Conservation (phyloP, 257 asterid genomes). For the Solanum pinnatisectum region DNA sequence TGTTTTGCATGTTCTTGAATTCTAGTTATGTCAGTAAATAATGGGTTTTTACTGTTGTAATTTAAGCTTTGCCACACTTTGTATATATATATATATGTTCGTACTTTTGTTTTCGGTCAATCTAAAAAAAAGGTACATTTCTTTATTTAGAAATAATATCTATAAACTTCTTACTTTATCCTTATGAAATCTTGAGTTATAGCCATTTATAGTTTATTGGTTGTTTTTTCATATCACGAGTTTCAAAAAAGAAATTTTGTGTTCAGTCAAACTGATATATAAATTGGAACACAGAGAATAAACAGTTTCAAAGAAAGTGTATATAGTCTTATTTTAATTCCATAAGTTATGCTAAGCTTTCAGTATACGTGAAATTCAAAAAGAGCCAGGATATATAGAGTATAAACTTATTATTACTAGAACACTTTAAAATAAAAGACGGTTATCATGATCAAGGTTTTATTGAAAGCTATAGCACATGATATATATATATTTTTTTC, state of each 20-base stretch:
- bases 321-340: neutral
- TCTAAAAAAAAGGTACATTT: neutral
- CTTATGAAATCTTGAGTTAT: neutral
- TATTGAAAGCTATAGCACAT: neutral
- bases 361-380: neutral
- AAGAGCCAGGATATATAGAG: neutral
- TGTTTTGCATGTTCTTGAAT: neutral
- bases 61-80: neutral
- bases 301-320: neutral
- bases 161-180: neutral
- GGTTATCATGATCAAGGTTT: neutral
- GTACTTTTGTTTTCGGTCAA: fast-evolving
- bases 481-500: neutral
- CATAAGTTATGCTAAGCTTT: neutral
- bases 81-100: neutral
- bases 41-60: neutral
- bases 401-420: neutral
- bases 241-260: neutral
- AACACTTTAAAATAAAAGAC: neutral
- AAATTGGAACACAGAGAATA: neutral
- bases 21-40: neutral
- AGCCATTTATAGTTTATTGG: neutral
- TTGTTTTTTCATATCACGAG: neutral
- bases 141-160: neutral
- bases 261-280: neutral